Evolutionary conservation across 805 yeast genomes (phyloP), one percentile per base, ranked within the genome.

Genomic region (Barnettozyma populi): DNA sequence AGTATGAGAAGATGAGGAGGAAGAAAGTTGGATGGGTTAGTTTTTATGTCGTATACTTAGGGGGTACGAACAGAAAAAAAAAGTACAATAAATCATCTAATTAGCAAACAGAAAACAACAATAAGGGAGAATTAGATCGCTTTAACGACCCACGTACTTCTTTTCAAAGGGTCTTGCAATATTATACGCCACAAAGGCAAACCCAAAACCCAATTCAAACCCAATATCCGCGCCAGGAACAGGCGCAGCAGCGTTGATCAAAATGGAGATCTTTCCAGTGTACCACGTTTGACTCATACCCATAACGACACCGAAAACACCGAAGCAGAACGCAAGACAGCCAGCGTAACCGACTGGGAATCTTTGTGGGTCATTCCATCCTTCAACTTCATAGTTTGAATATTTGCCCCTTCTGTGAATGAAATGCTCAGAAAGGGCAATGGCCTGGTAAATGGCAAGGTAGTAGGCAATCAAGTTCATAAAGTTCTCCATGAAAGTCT

Each of bases 211-310:
- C 52, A 90, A 73, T 70, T 86, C 95, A 59, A 85, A 88, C 35
- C 95, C 96, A 56, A 89, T 76, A 63, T 90, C 97, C 51, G 92
- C 96, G 57, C 95, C 95, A 9, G 49, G 49, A 21, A 37, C 61
- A 66, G 14, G 41, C 10, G 32, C 46, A 38, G 55, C 63, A 8
- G 55, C 66, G 54, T 92, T 94, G 60, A 86, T 82, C 54, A 68
- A 54, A 18, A 25, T 63, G 35, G 80, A 89, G 56, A 86, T 58
- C 40, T 78, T 84, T 57, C 97, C 96, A 16, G 64, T 64, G 72
- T 83, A 90, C 88, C 95, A 90, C 5, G 77, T 76, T 70, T 89
- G 96, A 62, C 74, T 72, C 95, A 90, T 88, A 56, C 97, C 97
- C 40, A 86, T 48, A 11, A 80, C 95, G 37, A 82, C 88, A 65